These are phyloP conservation scores for Arthromyces matolae DNA, from an alignment of 768 basidiomycete species.

Conservation along the genomic window DNA sequence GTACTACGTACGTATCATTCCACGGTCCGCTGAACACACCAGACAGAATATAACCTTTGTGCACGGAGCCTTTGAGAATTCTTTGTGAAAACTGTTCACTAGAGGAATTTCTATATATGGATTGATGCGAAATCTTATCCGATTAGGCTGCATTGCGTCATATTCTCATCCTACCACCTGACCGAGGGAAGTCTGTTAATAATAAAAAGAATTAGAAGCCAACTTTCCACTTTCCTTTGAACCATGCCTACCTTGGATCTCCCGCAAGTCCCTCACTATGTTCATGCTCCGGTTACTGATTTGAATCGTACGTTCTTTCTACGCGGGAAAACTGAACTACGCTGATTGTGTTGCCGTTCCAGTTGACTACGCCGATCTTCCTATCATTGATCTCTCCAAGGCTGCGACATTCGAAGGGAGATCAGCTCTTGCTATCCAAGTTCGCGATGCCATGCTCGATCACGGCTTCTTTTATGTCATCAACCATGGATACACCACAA, in stretches of 20 bases:
- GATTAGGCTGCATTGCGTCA: background rate
- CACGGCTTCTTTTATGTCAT: slow-evolving; percentile 48
- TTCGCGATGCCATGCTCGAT: slow-evolving; percentile 41
- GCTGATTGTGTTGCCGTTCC: background rate
- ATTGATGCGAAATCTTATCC: too few relatives aligned
- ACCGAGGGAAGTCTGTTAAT: background rate
- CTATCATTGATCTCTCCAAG: slow-evolving; percentile 49
- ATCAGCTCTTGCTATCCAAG: slow-evolving; percentile 32
- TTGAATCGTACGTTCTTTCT: slow-evolving; percentile 31
- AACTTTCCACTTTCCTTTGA: background rate
- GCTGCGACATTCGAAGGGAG: slow-evolving; percentile 35
- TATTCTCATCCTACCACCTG: background rate
- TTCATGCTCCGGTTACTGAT: slow-evolving; percentile 30
- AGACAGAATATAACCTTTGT: too few relatives aligned
- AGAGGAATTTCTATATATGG: too few relatives aligned
- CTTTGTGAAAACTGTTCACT: too few relatives aligned
- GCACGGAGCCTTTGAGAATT: too few relatives aligned
- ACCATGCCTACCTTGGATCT: slow-evolving; percentile 28
- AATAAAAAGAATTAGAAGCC: background rate
- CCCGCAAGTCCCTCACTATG: slow-evolving; percentile 32
- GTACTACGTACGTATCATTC: background rate
- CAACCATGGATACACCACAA: slow-evolving; percentile 40
- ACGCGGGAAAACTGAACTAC: background rate
- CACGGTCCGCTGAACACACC: background rate
- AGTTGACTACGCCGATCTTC: slow-evolving; percentile 45